phyloP scores from a whole-genome alignment of 768 basidiomycete genomes.

The Termitomyces sp. region DNA sequence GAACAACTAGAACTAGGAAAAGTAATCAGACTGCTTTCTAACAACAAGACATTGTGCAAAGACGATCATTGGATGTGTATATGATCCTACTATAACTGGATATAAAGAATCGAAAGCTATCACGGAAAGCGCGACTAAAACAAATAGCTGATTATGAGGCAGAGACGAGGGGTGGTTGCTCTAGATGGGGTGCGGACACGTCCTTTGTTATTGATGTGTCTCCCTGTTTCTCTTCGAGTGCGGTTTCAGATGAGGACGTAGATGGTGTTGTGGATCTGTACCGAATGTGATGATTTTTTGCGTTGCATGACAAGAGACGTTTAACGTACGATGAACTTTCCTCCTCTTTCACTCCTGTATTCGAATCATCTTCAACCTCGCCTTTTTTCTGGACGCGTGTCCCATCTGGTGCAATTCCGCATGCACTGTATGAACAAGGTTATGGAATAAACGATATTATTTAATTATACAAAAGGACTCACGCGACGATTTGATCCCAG shows the following conservation, averaged over 20 bases:
- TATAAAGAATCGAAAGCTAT: background rate
- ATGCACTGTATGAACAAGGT: conserved; percentile 31
- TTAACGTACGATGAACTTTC: background rate
- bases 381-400: conserved; percentile 29
- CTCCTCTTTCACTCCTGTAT: background rate
- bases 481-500: conserved; percentile 77
- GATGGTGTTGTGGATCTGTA: background rate
- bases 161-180: conserved; percentile 1
- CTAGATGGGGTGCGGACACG: background rate
- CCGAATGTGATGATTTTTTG: background rate
- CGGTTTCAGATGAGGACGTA: conserved; percentile 5
- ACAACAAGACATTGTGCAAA: background rate
- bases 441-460: background rate
- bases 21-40: background rate
- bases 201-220: background rate
- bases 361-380: background rate
- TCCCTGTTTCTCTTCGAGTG: conserved; percentile 8
- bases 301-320: background rate
- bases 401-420: conserved; percentile 52
- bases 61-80: background rate
- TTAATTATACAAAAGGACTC: conserved; percentile 18
- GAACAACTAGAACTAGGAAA: background rate
- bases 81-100: background rate
- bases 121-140: background rate
- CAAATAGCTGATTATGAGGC: background rate